These are phyloP conservation scores for Tuber melanosporum DNA, from an alignment of 495 filamentous ascomycete species.

Conservation along the genomic window DNA sequence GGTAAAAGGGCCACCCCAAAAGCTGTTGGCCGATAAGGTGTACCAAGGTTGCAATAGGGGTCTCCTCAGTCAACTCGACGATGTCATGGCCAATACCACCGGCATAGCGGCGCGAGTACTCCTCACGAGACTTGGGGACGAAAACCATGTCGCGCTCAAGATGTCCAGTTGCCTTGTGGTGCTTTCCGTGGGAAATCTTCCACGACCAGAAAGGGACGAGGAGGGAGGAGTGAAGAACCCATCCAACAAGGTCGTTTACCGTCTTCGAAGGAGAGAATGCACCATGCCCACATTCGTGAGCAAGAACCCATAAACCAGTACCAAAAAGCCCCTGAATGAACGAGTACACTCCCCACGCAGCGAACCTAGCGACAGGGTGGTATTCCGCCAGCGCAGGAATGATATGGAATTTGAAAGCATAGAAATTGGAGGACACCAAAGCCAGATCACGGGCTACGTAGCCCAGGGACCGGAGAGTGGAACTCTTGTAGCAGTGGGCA, in stretches of 20 bases:
- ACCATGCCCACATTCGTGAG: slow-evolving; percentile 83
- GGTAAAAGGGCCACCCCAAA: slow-evolving; percentile 83
- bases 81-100: slow-evolving; percentile 66
- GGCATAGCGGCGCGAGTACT: slow-evolving; percentile 57
- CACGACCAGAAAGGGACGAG: slow-evolving; percentile 87
- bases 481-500: slow-evolving; percentile 72
- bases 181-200: slow-evolving; percentile 89
- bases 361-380: slow-evolving; percentile 46
- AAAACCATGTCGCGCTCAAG: slow-evolving; percentile 97
- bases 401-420: slow-evolving; percentile 58
- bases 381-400: slow-evolving; percentile 52
- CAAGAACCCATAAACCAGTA: slow-evolving; percentile 77
- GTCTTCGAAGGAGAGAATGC: slow-evolving; percentile 74
- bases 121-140: slow-evolving; percentile 73
- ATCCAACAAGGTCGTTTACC: slow-evolving; percentile 80
- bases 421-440: slow-evolving; percentile 59
- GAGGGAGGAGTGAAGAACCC: slow-evolving; percentile 72
- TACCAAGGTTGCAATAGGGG: slow-evolving; percentile 70
- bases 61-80: slow-evolving; percentile 84
- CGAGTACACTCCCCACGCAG: slow-evolving; percentile 63
- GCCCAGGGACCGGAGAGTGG: slow-evolving; percentile 53
- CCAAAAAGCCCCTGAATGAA: slow-evolving; percentile 69
- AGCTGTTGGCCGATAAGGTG: slow-evolving; percentile 76
- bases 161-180: slow-evolving; percentile 94
- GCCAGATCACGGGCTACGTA: slow-evolving; percentile 68